Percentiles rank a stretch among this genome's conserved stretches.
phyloP scores from a whole-genome alignment of 2,329 filamentous ascomycete genomes.

The Eurotiales sp. region DNA sequence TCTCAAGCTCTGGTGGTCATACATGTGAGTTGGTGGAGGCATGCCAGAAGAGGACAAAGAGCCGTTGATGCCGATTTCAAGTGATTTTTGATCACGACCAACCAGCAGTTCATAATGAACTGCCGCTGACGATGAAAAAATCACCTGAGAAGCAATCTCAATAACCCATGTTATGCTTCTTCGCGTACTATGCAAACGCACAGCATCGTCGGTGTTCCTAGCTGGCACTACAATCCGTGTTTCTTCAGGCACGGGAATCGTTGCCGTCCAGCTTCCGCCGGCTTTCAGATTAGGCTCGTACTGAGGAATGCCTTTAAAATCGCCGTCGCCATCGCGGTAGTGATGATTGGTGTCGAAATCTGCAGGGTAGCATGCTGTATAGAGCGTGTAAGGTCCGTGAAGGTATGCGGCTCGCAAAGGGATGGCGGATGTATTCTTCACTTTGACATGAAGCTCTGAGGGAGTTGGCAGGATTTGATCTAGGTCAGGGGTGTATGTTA shows the following conservation, averaged over 20 bases:
- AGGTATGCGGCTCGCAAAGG: constrained; percentile 92
- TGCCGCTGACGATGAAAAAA: constrained; percentile 84
- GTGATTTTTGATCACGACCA: constrained; percentile 77
- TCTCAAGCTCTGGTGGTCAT: constrained; percentile 68
- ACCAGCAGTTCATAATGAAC: constrained; percentile 86
- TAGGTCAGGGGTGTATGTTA: constrained; percentile 85
- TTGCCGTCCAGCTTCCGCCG: constrained; percentile 78
- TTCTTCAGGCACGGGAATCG: constrained; percentile 73
- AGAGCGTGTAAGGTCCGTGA: constrained; percentile 90
- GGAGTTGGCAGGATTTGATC: constrained; percentile 90
- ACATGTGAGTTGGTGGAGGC: constrained; percentile 63
- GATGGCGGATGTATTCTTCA: constrained; percentile 88
- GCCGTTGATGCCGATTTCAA: constrained; percentile 62
- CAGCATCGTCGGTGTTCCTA: constrained; percentile 28
- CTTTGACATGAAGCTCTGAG: constrained; percentile 72
- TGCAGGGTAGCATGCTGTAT: constrained; percentile 78
- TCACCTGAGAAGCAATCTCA: constrained; percentile 85
- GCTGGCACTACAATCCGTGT: constrained; percentile 53
- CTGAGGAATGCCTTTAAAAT: constrained; percentile 74
- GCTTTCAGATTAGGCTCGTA: constrained; percentile 97
- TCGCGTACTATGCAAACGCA: constrained; percentile 30
- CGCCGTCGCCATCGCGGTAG: constrained; percentile 63
- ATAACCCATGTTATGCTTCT: constrained; percentile 78
- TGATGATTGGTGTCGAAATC: constrained; percentile 80
- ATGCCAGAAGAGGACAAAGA: constrained; percentile 49